phyloP scores from a whole-genome alignment of 164 flowering plant genomes.

The Platanus orientalis region DNA sequence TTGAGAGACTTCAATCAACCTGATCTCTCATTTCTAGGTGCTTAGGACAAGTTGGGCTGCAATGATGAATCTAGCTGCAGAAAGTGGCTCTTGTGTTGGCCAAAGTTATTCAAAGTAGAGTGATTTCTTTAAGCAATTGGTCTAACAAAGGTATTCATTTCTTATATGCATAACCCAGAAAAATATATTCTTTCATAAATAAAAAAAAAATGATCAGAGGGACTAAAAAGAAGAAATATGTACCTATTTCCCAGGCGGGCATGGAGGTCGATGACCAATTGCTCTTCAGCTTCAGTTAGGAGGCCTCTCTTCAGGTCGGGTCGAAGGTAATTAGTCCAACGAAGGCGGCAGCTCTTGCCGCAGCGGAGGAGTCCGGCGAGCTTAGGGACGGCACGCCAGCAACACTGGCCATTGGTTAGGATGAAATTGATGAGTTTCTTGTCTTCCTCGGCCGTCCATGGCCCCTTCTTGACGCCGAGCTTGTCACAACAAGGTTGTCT shows the following conservation, averaged over 20 bases:
- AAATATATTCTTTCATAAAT: too few relatives aligned
- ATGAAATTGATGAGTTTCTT: constrained; percentile 86
- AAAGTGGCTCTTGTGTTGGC: too few relatives aligned
- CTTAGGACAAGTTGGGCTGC: too few relatives aligned
- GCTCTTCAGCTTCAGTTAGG: constrained; percentile 71
- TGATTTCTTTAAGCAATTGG: too few relatives aligned
- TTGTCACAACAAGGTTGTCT: constrained; percentile 95
- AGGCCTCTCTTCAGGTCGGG: constrained; percentile 89
- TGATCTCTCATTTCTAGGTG: too few relatives aligned
- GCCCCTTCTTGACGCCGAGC: constrained; percentile 90
- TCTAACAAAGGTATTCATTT: too few relatives aligned
- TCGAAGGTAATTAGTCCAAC: constrained; percentile 92
- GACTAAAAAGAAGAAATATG: not conserved
- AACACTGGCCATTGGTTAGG: constrained; percentile 85
- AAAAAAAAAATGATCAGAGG: not conserved
- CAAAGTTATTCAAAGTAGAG: too few relatives aligned
- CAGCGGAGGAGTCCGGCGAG: constrained; percentile 88
- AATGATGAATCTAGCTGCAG: too few relatives aligned
- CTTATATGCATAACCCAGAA: too few relatives aligned
- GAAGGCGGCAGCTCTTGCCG: constrained; percentile 90
- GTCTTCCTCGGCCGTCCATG: constrained; percentile 97
- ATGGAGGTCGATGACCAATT: constrained; percentile 83
- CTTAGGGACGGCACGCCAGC: constrained; percentile 91
- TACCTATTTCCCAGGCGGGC: constrained; percentile 88
- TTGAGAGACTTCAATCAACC: too few relatives aligned